Evolutionary conservation across 2,329 filamentous ascomycete species (phyloP).

Genomic region (Cladophialophora exuberans): DNA sequence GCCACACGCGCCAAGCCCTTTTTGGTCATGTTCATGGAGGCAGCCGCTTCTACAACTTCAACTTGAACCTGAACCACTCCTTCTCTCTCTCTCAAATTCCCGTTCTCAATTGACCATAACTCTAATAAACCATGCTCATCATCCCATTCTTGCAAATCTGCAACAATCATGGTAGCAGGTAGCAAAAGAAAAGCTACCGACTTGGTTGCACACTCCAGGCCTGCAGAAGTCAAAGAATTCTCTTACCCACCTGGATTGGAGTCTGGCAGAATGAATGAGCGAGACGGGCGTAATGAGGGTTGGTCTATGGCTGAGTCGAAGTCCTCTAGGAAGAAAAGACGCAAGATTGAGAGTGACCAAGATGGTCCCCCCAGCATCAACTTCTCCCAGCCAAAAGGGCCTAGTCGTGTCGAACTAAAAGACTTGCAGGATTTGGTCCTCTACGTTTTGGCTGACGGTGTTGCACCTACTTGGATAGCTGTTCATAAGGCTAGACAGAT

Average conservation of each 20-base stretch:
- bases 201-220: too few species aligned
- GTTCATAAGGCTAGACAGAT: conserved; percentile 60
- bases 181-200: conserved; percentile 4
- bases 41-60: too few species aligned
- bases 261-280: conserved; percentile 1
- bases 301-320: conserved; percentile 27
- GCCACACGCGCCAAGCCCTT: too few species aligned
- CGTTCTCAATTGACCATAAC: too few species aligned
- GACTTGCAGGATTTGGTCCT: conserved; percentile 63
- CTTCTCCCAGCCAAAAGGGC: conserved; percentile 22
- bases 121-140: too few species aligned
- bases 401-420: conserved; percentile 51
- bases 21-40: too few species aligned
- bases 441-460: conserved; percentile 64
- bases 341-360: conserved; percentile 17
- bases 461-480: conserved; percentile 66
- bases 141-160: not conserved
- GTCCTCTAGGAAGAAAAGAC: conserved; percentile 25
- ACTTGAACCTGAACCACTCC: too few species aligned
- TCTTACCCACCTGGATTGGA: not conserved
- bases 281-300: conserved; percentile 6
- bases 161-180: not conserved
- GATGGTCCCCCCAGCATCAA: conserved; percentile 17
- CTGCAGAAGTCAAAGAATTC: not conserved
- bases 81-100: too few species aligned